Percentiles rank a stretch among this genome's conserved stretches.
phyloP scores from a whole-genome alignment of 1,284 basidiomycete genomes.

The Apiotrichum gamsii region DNA sequence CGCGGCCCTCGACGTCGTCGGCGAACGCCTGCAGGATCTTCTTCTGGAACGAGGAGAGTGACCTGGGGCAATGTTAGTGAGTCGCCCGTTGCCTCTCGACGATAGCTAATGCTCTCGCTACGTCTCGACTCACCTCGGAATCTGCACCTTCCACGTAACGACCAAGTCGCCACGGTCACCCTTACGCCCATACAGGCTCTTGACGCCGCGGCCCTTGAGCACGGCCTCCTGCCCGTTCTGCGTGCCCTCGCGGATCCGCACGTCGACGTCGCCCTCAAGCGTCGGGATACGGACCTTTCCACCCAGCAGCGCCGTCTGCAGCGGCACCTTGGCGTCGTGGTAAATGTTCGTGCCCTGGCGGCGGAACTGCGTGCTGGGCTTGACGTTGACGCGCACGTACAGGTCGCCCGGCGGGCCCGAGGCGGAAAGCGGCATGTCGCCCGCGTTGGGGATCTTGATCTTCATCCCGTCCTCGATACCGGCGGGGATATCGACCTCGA shows the following conservation, averaged over 20 bases:
- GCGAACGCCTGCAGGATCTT: slow-evolving; percentile 83
- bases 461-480: slow-evolving; percentile 98
- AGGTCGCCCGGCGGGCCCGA: slow-evolving; percentile 77
- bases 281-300: slow-evolving; percentile 91
- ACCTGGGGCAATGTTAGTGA: slow-evolving; percentile 50
- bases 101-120: not conserved
- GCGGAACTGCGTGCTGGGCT: slow-evolving; percentile 74
- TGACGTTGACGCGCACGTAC: slow-evolving; percentile 78
- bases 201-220: slow-evolving; percentile 79
- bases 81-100: slow-evolving; percentile 25
- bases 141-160: slow-evolving; percentile 78
- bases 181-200: slow-evolving; percentile 60
- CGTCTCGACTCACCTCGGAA: slow-evolving; percentile 71
- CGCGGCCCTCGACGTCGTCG: slow-evolving; percentile 79
- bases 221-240: slow-evolving; percentile 98
- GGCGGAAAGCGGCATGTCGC: slow-evolving; percentile 77
- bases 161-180: slow-evolving; percentile 69
- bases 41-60: slow-evolving; percentile 73
- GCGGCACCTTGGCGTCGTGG: slow-evolving; percentile 83
- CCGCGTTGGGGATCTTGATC: slow-evolving; percentile 73
- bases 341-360: slow-evolving; percentile 90
- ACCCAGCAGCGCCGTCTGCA: slow-evolving; percentile 86
- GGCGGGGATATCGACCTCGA: slow-evolving; percentile 79
- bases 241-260: slow-evolving; percentile 86
- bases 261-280: slow-evolving; percentile 90